A percentile compares a stretch with the other conserved stretches of the same genome.
Evolutionary conservation across 768 basidiomycete species (phyloP).

Genomic region (Auricularia auricula-judae): DNA sequence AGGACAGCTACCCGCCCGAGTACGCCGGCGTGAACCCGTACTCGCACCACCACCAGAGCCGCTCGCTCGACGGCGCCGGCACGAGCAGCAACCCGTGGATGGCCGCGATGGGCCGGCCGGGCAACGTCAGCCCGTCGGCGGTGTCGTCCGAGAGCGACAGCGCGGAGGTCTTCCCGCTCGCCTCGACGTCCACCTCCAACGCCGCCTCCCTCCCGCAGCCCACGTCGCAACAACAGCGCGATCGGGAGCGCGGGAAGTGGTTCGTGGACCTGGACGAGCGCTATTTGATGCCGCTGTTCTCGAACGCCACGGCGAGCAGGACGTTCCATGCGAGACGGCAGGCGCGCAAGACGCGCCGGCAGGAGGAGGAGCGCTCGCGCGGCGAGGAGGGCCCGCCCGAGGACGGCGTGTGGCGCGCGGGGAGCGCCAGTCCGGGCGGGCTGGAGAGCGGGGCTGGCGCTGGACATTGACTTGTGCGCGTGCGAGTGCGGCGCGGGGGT

Average conservation of each 20-base stretch:
- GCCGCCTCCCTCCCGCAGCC: not conserved
- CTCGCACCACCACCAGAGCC: not conserved
- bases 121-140: conserved; percentile 58
- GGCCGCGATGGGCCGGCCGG: conserved; percentile 15
- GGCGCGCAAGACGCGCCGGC: conserved; percentile 25
- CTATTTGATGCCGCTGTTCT: conserved; percentile 86
- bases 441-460: too few species aligned
- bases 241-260: conserved; percentile 78
- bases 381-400: not conserved
- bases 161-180: conserved; percentile 70
- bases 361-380: not conserved
- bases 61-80: not conserved
- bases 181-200: conserved; percentile 25
- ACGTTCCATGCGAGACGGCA: conserved; percentile 74
- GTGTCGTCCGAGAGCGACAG: conserved; percentile 69
- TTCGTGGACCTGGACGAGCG: conserved; percentile 93
- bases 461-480: too few species aligned
- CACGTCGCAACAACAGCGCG: conserved; percentile 4
- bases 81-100: conserved; percentile 20
- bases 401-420: not conserved
- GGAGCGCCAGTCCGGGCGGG: too few species aligned
- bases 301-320: conserved; percentile 80
- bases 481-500: too few species aligned
- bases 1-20: not conserved
- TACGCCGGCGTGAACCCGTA: not conserved